Evolutionary conservation across 2,329 filamentous ascomycete species (phyloP).

Genomic region (Neonectria neomacrospora): DNA sequence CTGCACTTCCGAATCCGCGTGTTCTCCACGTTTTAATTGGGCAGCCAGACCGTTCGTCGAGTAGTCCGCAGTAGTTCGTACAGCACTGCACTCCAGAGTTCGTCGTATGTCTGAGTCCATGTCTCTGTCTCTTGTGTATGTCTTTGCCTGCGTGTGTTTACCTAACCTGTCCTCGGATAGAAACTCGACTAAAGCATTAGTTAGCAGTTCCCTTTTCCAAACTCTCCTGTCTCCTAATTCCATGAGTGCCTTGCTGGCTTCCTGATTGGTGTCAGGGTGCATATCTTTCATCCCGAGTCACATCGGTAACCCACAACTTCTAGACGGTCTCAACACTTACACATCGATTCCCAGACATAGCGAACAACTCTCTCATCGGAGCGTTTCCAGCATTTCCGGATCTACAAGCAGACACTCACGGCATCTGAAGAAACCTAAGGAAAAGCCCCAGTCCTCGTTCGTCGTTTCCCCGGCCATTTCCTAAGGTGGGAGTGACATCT

Average conservation of each 20-base stretch:
- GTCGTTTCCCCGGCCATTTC: slow-evolving; percentile 1
- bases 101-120: not conserved
- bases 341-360: not conserved
- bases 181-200: not conserved
- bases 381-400: not conserved
- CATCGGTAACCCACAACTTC: not conserved
- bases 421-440: not conserved
- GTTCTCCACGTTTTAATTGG: slow-evolving; percentile 1
- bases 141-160: slow-evolving; percentile 11
- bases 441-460: slow-evolving; percentile 8
- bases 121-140: not conserved
- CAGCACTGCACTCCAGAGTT: not conserved
- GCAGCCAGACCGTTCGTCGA: not conserved
- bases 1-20: not conserved
- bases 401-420: slow-evolving; percentile 3
- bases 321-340: slow-evolving; percentile 13
- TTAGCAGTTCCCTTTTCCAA: not conserved
- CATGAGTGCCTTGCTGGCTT: slow-evolving; percentile 9
- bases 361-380: not conserved
- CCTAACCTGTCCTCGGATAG: not conserved
- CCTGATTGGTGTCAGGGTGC: slow-evolving; percentile 11
- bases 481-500: not conserved
- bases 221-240: slow-evolving; percentile 4
- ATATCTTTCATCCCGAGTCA: slow-evolving; percentile 10
- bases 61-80: not conserved